Base-by-base conservation (phyloP, 805 yeast genomes). In the Lachancea cidri region DNA sequence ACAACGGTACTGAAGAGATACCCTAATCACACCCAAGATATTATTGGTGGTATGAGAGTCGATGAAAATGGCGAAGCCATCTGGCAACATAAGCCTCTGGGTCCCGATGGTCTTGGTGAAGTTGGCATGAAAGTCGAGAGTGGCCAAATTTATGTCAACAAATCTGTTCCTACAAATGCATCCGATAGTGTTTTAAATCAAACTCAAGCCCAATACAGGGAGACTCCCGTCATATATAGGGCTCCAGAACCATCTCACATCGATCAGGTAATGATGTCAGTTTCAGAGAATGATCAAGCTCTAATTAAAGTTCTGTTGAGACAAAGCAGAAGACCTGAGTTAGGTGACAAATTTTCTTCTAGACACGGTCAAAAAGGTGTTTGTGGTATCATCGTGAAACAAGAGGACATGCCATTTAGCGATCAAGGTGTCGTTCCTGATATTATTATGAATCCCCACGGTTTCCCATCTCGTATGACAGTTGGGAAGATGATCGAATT, bases 381-480 rank as follows among this genome's bases (percentile, higher is more conserved):
- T 22, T 91, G 98, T 71, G 98, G 98, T 67, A 87, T 93, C 52
- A 93, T 91, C 62, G 97, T 91, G 4, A 88, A 87, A 53, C 98
- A 91, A 61, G 98, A 91, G 54, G 98, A 91, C 58, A 73, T 91
- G 74, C 98, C 98, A 11, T 91, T 91, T 66, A 86, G 81, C 59
- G 98, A 93, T 54, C 76, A 81, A 44, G 98, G 98, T 60, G 76
- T 93, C 18, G 72, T 79, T 3, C 98, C 98, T 0, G 98, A 91
- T 68, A 89, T 91, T 50, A 91, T 91, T 57, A 91, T 91, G 97
- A 91, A 91, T 60, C 98, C 98, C 1, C 98, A 91, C 64, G 98
- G 97, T 70, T 93, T 91, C 82, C 98, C 98, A 48, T 91, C 98
- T 27, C 95, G 98, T 76, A 93, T 93, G 98, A 93, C 98, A 30